Base-by-base conservation (phyloP, 768 basidiomycete species). In the Psilocybe tampanensis region DNA sequence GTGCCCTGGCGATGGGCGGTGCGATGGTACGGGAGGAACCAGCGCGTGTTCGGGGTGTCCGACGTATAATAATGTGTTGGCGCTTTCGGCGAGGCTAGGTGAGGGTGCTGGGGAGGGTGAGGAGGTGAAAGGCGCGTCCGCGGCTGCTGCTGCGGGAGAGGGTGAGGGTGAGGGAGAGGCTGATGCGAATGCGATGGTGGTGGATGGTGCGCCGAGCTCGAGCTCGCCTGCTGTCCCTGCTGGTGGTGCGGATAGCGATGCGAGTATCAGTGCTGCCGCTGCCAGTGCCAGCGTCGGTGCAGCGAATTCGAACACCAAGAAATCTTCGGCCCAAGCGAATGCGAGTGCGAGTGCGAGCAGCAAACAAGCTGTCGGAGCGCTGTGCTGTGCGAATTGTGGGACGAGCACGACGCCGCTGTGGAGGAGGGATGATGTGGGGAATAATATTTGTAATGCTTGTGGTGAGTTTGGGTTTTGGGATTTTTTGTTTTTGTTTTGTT, bases 1-100 rank as follows among this genome's bases (percentile, higher is more conserved):
- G n/a, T 99, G 97, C 73, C 97, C 97, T 3, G 97, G 97, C 55
- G 97, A 98, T 75, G 97, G 97, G 32, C 84, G 92, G 64, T 99
- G 97, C 75, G 94, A 99, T 74, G 97, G 97, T 62, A 95, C 93
- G 12, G 97, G 97, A 65, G 97, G 97, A 52, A 87, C 94, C 62
- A 86, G 85, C 58, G 89, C 92, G 60, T 99, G 97, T 72, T 85
- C 89, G 61, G 97, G 97, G 44, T 99, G 97, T 72, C 97, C 97
- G 12, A 95, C 96, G 29, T 94, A 86, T 76, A 99, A 98, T 79
- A 99, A 99, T 69, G 82, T 82, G 51, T 76, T 86, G 58, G 72
- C 77, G 58, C 75, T 79, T 44, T 73, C 76, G 53, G 71, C 76
- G 56, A 72, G 76, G 52, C 57, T 68, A 52, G 82, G 4, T 4